phyloP scores from a whole-genome alignment of 1,284 basidiomycete genomes.

The Amylostereum chailletii region DNA sequence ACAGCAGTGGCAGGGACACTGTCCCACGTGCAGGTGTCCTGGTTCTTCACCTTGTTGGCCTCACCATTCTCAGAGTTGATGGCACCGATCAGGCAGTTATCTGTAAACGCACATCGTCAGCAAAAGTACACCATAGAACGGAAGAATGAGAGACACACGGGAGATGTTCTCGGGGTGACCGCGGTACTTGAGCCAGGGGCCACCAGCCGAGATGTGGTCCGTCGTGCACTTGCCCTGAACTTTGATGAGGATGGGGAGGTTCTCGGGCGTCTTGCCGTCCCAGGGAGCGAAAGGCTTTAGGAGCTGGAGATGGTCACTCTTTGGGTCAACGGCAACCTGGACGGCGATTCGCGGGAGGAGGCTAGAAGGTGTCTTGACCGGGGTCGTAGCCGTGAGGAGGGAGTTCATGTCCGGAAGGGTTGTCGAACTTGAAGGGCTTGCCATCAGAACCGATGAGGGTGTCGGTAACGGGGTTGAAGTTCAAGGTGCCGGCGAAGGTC shows the following conservation, averaged over 20 bases:
- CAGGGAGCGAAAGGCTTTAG: conserved; percentile 87
- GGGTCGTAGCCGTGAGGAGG: conserved; percentile 94
- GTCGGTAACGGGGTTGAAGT: conserved; percentile 97
- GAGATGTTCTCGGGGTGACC: conserved; percentile 99
- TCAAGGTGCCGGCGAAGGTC: conserved; percentile 88
- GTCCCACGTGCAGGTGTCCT: conserved; percentile 80
- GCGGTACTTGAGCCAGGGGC: conserved; percentile 99
- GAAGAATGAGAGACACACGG: conserved; percentile 35
- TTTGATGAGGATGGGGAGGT: conserved; percentile 95
- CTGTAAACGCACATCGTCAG: conserved; percentile 26
- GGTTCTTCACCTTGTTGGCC: conserved; percentile 94
- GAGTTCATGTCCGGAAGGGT: conserved; percentile 86
- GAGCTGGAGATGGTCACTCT: conserved; percentile 91
- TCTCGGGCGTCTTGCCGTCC: conserved; percentile 87
- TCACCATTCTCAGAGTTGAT: conserved; percentile 94
- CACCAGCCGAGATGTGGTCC: conserved; percentile 90
- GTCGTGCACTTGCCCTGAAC: conserved; percentile 98
- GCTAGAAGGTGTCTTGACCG: conserved; percentile 95
- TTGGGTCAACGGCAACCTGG: conserved; percentile 81
- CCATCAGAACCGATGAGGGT: conserved; percentile 84
- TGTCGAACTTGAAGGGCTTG: conserved; percentile 95
- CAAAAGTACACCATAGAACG: neutral
- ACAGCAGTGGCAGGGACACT: conserved; percentile 81
- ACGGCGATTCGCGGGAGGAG: conserved; percentile 88
- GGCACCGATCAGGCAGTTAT: conserved; percentile 96